Conservation (phyloP, 306 rosid species). For the Inga leiocalycina region DNA sequence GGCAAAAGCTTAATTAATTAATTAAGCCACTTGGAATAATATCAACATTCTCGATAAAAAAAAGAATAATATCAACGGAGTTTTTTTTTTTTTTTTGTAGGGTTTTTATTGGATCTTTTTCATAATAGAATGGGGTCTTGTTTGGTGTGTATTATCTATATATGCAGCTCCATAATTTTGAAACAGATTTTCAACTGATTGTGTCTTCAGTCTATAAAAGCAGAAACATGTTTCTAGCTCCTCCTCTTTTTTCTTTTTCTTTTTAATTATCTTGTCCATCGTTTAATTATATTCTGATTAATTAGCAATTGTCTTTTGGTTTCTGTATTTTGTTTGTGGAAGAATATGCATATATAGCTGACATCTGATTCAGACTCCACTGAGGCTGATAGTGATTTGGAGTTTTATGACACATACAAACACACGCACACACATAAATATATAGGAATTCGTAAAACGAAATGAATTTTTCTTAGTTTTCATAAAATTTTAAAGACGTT, state of each 20-base stretch:
- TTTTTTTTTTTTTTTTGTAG: not conserved
- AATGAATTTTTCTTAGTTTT: not conserved
- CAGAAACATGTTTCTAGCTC: not conserved
- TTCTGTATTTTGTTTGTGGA: not conserved
- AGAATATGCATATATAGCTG: slow-evolving; percentile 18
- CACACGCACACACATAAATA: not conserved
- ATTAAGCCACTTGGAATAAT: not conserved
- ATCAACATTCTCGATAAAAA: not conserved
- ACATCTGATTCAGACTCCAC: slow-evolving; percentile 51
- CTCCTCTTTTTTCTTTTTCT: not conserved
- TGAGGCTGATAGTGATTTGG: not conserved
- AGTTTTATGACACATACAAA: not conserved
- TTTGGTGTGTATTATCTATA: slow-evolving; percentile 7
- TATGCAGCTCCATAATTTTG: not conserved
- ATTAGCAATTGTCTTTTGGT: not conserved
- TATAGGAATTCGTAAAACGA: not conserved
- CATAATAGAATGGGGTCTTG: not conserved
- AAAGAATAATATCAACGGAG: not conserved
- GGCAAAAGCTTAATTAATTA: slow-evolving; percentile 7
- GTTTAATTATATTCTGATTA: not conserved
- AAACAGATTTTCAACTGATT: not conserved
- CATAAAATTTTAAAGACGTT: not conserved
- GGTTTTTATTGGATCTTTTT: not conserved
- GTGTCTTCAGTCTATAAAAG: not conserved
- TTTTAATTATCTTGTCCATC: not conserved